A percentile compares a stretch with the other conserved stretches of the same genome.
These are phyloP conservation scores for Leccinellum albellum DNA, from an alignment of 768 basidiomycete species.

Conservation along the genomic window DNA sequence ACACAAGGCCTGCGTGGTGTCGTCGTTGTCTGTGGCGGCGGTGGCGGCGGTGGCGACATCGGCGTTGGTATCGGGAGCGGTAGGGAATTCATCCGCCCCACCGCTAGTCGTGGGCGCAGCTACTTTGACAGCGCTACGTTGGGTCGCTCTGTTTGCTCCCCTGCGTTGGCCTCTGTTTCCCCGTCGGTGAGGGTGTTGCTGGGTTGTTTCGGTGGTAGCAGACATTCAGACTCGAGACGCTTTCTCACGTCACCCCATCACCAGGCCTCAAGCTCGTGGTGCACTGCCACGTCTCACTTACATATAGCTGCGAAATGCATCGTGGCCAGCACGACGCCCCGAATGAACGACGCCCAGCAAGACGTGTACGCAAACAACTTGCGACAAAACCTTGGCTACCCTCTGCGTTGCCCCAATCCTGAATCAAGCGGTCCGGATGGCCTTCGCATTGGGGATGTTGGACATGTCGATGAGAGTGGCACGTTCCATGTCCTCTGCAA, in stretches of 20 bases:
- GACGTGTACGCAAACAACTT: neutral
- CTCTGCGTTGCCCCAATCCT: conserved; percentile 29
- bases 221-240: neutral
- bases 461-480: conserved; percentile 27
- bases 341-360: no score
- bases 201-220: conserved; percentile 20
- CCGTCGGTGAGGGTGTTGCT: conserved; percentile 8
- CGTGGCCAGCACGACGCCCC: no score
- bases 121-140: conserved; percentile 1
- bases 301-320: no score
- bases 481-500: conserved; percentile 32
- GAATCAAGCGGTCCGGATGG: conserved; percentile 2
- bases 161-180: conserved; percentile 21
- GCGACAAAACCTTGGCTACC: conserved; percentile 22
- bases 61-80: neutral
- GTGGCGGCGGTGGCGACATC: neutral
- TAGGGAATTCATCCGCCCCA: neutral
- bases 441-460: neutral
- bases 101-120: no score
- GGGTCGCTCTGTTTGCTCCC: conserved; percentile 10
- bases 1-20: conserved; percentile 44
- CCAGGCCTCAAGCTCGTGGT: no score
- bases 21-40: conserved; percentile 32
- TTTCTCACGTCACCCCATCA: no score
- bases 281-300: no score